Percentiles rank a stretch among this genome's conserved stretches.
phyloP scores from a whole-genome alignment of 495 filamentous ascomycete genomes.

The Neohortaea acidophila region DNA sequence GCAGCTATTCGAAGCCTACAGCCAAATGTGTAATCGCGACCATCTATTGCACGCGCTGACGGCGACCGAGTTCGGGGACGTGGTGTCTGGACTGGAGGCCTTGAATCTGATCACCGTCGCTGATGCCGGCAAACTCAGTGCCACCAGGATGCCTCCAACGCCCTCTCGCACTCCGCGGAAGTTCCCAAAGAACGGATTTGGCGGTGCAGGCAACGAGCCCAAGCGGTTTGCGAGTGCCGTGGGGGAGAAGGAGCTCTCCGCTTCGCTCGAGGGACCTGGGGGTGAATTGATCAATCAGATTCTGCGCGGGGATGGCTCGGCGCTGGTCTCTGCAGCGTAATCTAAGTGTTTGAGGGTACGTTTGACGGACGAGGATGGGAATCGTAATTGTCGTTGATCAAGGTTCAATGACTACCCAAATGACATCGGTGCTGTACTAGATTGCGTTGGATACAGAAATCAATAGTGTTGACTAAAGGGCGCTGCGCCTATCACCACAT shows the following conservation, averaged over 20 bases:
- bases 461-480: too few species aligned
- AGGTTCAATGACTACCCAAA: too few species aligned
- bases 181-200: slow-evolving; percentile 25
- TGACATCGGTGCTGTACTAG: too few species aligned
- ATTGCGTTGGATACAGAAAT: too few species aligned
- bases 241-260: slow-evolving; percentile 20
- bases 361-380: too few species aligned
- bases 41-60: slow-evolving; percentile 74
- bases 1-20: slow-evolving; percentile 64
- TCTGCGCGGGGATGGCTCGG: slow-evolving; percentile 17
- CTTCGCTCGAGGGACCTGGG: slow-evolving; percentile 22
- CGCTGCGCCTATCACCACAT: too few species aligned
- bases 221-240: slow-evolving; percentile 24
- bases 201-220: slow-evolving; percentile 21
- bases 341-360: too few species aligned
- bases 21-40: slow-evolving; percentile 62
- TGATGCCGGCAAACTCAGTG: slow-evolving; percentile 38
- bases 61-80: slow-evolving; percentile 81
- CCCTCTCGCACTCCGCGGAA: slow-evolving; percentile 26
- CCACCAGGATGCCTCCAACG: slow-evolving; percentile 21
- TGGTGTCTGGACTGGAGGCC: slow-evolving; percentile 77
- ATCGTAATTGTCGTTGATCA: too few species aligned
- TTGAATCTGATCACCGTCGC: slow-evolving; percentile 59
- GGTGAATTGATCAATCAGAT: slow-evolving; percentile 25
- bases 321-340: too few species aligned